These are phyloP conservation scores for Lepidium didymum DNA, from an alignment of 345 rosid species.

Conservation along the genomic window DNA sequence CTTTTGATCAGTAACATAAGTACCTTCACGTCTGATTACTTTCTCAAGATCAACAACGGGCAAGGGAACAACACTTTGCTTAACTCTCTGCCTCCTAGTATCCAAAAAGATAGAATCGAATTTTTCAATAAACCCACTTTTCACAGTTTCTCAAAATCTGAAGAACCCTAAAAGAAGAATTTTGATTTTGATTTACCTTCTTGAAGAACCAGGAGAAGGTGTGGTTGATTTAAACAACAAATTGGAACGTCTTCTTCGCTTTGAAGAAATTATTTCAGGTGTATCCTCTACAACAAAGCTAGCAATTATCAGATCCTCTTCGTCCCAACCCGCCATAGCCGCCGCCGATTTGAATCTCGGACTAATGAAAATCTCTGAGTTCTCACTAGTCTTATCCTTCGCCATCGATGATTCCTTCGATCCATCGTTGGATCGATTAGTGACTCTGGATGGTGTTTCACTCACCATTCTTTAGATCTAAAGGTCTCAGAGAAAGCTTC, in stretches of 20 bases:
- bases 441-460: slow-evolving; percentile 13
- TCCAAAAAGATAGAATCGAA: neutral
- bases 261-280: slow-evolving; percentile 53
- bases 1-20: neutral
- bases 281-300: slow-evolving; percentile 81
- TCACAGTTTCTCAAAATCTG: neutral
- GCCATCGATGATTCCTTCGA: slow-evolving; percentile 22
- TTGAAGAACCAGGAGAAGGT: slow-evolving; percentile 55
- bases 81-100: slow-evolving; percentile 53
- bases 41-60: slow-evolving; percentile 55
- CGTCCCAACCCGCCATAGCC: slow-evolving; percentile 99
- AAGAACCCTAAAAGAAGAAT: slow-evolving; percentile 1
- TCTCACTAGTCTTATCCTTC: slow-evolving; percentile 22
- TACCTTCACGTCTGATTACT: slow-evolving; percentile 35
- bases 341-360: slow-evolving; percentile 85
- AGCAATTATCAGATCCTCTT: slow-evolving; percentile 68
- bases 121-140: neutral
- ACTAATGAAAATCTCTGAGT: slow-evolving; percentile 44
- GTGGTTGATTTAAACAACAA: slow-evolving; percentile 58
- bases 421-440: slow-evolving; percentile 17
- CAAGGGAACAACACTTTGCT: slow-evolving; percentile 34
- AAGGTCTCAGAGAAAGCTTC: slow-evolving; percentile 2
- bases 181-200: slow-evolving; percentile 44
- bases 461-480: slow-evolving; percentile 35
- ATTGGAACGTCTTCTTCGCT: slow-evolving; percentile 55